phyloP scores from a whole-genome alignment of 306 rosid species.

The Abrus pulchellus region DNA sequence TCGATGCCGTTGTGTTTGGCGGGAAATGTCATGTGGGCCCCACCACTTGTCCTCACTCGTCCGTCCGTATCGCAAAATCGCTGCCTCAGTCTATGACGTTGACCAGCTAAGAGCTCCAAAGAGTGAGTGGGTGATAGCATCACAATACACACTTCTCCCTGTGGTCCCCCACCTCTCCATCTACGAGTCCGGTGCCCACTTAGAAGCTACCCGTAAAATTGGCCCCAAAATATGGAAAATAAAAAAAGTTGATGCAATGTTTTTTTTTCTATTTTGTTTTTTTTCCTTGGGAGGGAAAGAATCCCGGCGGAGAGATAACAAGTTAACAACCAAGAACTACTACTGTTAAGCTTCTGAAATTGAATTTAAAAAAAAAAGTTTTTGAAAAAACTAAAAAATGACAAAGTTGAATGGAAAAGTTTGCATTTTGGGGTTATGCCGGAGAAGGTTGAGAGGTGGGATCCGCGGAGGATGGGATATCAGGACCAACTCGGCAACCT shows the following conservation, averaged over 20 bases:
- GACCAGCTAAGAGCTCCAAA: conserved; percentile 45
- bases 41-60: conserved; percentile 32
- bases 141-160: conserved; percentile 42
- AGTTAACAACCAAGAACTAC: conserved; percentile 20
- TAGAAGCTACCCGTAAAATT: conserved; percentile 7
- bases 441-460: conserved; percentile 91
- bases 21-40: conserved; percentile 54
- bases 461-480: conserved; percentile 88
- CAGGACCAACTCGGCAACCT: conserved; percentile 95
- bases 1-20: conserved; percentile 53
- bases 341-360: conserved; percentile 37
- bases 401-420: conserved; percentile 39
- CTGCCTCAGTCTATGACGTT: conserved; percentile 56
- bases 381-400: conserved; percentile 35
- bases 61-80: not conserved
- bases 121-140: not conserved
- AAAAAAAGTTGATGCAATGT: conserved; percentile 8
- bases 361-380: not conserved
- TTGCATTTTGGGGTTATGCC: conserved; percentile 51
- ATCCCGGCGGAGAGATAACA: conserved; percentile 14
- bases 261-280: not conserved
- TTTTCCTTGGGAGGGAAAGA: not conserved
- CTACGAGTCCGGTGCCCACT: conserved; percentile 42
- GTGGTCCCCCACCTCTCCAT: conserved; percentile 49
- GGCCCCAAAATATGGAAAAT: conserved; percentile 22